Evolutionary conservation across 768 basidiomycete genomes (phyloP), one percentile per base, ranked within the genome.

Genomic region (Suillus sp.): DNA sequence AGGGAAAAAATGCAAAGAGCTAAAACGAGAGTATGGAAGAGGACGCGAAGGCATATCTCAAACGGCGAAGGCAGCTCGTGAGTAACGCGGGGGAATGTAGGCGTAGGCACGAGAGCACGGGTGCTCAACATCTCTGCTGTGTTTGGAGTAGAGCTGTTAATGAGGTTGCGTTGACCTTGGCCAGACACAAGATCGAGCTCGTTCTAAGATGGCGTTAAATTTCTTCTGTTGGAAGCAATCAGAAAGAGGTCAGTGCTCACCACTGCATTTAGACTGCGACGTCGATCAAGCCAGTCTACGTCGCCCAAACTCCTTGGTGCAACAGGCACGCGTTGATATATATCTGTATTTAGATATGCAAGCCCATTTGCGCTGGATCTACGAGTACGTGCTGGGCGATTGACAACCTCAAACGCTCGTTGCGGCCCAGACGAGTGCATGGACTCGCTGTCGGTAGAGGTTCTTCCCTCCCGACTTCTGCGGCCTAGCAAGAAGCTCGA

Each of bases 221-320:
- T 58, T 63, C 16, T 48, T 48, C 48, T 27, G 25, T 38, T 43
- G 35, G 48, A 63, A 64, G 60, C 60, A 56, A 65, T 61, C 61
- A 69, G 63, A 66, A 65, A n/a, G 57, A 55, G 25, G 59, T 38
- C 54, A 60, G 63, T 63, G 78, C 88, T 71, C 72, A 92, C 91
- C 78, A 89, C 85, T 62, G 84, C 82, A 69, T 86, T 88, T 35
- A 89, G 76, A 71, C 87, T 91, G 62, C 91, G 83, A 59, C 92
- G 81, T 58, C 89, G 84, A 62, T 88, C 83, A 38, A 92, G 78
- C 92, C 92, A 93, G 70, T 91, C 91, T 57, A 91, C 79, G 70
- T 93, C 90, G 35, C 86, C 85, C 43, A 92, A 77, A 65, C 83
- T 86, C 62, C 85, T 79, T 35, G 84, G 79, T 18, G 80, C 72